A percentile compares a stretch with the other conserved stretches of the same genome.
phyloP scores from a whole-genome alignment of 129 eudicot species.

The Flaveria sonorensis region DNA sequence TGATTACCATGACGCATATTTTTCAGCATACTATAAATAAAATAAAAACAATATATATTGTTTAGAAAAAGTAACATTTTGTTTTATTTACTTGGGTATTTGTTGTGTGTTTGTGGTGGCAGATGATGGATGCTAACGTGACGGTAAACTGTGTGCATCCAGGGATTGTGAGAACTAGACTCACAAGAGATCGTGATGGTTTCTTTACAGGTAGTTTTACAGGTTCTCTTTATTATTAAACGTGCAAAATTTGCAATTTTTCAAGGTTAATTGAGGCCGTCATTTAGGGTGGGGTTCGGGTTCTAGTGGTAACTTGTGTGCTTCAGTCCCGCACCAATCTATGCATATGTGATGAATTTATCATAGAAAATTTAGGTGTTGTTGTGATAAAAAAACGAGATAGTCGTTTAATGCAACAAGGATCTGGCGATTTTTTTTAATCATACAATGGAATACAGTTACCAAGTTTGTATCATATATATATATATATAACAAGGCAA shows the following conservation, averaged over 20 bases:
- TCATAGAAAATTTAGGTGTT: too few species aligned
- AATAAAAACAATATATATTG: background rate
- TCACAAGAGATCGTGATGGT: constrained; percentile 98
- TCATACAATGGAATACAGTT: background rate
- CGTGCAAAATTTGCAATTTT: too few species aligned
- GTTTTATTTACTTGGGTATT: constrained; percentile 1
- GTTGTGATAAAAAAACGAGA: background rate
- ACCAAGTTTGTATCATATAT: background rate
- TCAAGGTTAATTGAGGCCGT: too few species aligned
- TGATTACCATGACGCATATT: background rate
- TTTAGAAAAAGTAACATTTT: constrained; percentile 16
- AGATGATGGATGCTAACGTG: constrained; percentile 80
- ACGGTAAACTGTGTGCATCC: constrained; percentile 95
- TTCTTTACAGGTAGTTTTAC: constrained; percentile 57
- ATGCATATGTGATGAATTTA: too few species aligned
- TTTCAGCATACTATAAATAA: background rate
- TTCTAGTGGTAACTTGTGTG: too few species aligned
- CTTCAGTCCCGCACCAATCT: too few species aligned
- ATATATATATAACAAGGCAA: background rate
- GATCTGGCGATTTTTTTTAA: background rate
- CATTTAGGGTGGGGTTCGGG: too few species aligned
- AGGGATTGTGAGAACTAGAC: constrained; percentile 90
- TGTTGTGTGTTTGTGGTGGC: constrained; percentile 12
- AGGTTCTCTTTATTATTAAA: too few species aligned
- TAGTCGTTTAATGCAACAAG: background rate